Base-by-base conservation (phyloP, 1,284 basidiomycete genomes). In the Xerocomus minutiporus region DNA sequence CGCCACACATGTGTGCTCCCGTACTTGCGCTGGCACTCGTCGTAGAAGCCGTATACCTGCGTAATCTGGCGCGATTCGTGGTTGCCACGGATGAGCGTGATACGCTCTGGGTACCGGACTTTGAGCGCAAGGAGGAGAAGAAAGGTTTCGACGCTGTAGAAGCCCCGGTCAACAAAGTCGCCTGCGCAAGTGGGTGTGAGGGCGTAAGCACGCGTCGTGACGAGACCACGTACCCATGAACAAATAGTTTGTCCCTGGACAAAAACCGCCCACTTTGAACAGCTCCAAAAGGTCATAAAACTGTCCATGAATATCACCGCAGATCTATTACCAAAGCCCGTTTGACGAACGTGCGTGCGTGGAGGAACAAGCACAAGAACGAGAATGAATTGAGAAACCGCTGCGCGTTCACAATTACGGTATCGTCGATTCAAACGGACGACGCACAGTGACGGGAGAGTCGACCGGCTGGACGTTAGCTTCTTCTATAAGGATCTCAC, bases 31-130 rank as follows among this genome's bases (percentile, higher is more conserved):
- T 93, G 88, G 71, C 96, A 99, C 67, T 99, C 96, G 73, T 99
- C 97, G 75, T 98, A 99, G 71, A 99, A 99, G 12, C 96, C 97
- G 71, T 99, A 99, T 0, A 99, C 96, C 67, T 99, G 96, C 0
- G 94, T 97, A 65, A 99, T 99, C 70, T 99, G 96, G 4, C 96
- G 79, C n/a, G 92, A 95, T 73, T 99, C 96, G 77, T 99, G 96
- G 78, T 99, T 99, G 12, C 96, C 96, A 34, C 96, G 83, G 61
- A 99, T 97, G 59, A 99, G 84, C 0, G 94, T 98, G 68, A 99
- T 97, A 45, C 96, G 86, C 68, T 99, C 97, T 17, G 94, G 95
- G 70, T 97, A 98, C 20, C 96, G 90, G 48, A 98, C 95, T 75
- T 99, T 99, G 70, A 97, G 84, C 1, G 95, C 90, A 50, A 99